Percentiles rank a stretch among this genome's conserved stretches.
These are phyloP conservation scores for Royoungia palumana DNA, from an alignment of 768 basidiomycete species.

Conservation along the genomic window DNA sequence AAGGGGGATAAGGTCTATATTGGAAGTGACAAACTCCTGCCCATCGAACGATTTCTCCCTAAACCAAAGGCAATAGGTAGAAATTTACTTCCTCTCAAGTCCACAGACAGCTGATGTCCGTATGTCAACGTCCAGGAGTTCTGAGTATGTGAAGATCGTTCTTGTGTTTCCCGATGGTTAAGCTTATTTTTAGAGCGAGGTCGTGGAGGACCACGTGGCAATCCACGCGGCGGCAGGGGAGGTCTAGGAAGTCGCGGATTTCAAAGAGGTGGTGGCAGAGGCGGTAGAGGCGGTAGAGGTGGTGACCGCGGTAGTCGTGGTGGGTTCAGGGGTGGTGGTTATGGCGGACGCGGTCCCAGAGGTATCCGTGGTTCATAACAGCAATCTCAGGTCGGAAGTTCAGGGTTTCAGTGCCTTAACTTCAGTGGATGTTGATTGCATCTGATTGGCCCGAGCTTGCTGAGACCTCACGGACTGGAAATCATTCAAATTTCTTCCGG, in stretches of 20 bases:
- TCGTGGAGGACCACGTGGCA: slow-evolving; percentile 34
- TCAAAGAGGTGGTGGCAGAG: slow-evolving; percentile 37
- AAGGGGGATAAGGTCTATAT: slow-evolving; percentile 99
- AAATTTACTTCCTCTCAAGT: slow-evolving; percentile 26
- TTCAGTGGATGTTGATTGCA: slow-evolving; percentile 45
- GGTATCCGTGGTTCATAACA: slow-evolving; percentile 50
- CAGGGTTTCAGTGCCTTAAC: slow-evolving; percentile 49
- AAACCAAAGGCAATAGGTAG: slow-evolving; percentile 86
- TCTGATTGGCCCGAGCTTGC: slow-evolving; percentile 46
- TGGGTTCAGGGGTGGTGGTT: slow-evolving; percentile 47
- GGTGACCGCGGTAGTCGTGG: slow-evolving; percentile 43
- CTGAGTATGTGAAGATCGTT: slow-evolving; percentile 6
- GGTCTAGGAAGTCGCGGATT: slow-evolving; percentile 29
- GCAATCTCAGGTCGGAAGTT: slow-evolving; percentile 9
- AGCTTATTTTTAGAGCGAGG: slow-evolving; percentile 44
- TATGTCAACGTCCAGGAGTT: slow-evolving; percentile 27
- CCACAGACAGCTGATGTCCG: neutral
- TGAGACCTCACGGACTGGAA: slow-evolving; percentile 47
- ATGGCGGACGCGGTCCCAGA: slow-evolving; percentile 42
- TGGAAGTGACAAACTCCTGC: slow-evolving; percentile 93
- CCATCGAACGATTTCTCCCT: slow-evolving; percentile 94
- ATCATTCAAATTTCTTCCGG: neutral
- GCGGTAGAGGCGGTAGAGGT: slow-evolving; percentile 38
- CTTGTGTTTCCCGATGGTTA: slow-evolving; percentile 16
- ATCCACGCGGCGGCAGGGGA: slow-evolving; percentile 25